Conservation (phyloP, 1,139 yeast genomes). For the Pneumocystis oryctolagi region DNA sequence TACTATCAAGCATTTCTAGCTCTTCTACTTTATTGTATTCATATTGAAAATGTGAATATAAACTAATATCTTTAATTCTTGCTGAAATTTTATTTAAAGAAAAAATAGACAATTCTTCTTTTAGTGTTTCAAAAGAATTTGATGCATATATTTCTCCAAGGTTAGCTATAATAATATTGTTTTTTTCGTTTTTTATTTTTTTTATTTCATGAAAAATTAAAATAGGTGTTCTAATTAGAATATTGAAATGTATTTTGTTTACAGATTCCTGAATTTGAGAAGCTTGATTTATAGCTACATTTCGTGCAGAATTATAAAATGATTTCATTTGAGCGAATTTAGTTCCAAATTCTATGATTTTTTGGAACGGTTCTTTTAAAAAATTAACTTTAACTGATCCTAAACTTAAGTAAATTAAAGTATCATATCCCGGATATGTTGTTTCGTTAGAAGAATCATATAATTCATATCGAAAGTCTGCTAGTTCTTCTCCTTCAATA, state of each 20-base stretch:
- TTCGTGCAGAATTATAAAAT: slow-evolving; percentile 73
- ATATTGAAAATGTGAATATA: slow-evolving; percentile 47
- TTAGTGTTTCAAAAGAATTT: slow-evolving; percentile 37
- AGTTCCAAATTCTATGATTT: slow-evolving; percentile 50
- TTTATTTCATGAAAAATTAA: slow-evolving; percentile 57
- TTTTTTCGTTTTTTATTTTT: slow-evolving; percentile 24
- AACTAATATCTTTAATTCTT: slow-evolving; percentile 57
- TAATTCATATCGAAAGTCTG: slow-evolving; percentile 72
- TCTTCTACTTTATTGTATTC: slow-evolving; percentile 34
- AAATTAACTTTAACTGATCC: slow-evolving; percentile 65
- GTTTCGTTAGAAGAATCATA: slow-evolving; percentile 36
- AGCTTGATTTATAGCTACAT: slow-evolving; percentile 63
- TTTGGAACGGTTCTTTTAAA: slow-evolving; percentile 63
- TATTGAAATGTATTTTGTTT: slow-evolving; percentile 48
- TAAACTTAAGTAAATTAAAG: slow-evolving; percentile 50
- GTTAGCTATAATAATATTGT: slow-evolving; percentile 54
- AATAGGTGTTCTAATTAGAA: slow-evolving; percentile 66
- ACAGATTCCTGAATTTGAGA: slow-evolving; percentile 47
- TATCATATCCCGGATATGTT: slow-evolving; percentile 33
- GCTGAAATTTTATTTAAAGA: slow-evolving; percentile 41
- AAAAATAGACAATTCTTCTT: slow-evolving; percentile 16
- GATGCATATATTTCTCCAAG: slow-evolving; percentile 71
- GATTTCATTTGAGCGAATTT: slow-evolving; percentile 77
- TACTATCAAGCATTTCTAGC: slow-evolving; percentile 51
- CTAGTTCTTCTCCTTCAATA: slow-evolving; percentile 71